Evolutionary conservation across 1,284 basidiomycete species (phyloP), one percentile per base, ranked within the genome.

Genomic region (Ceratobasidium sp.): DNA sequence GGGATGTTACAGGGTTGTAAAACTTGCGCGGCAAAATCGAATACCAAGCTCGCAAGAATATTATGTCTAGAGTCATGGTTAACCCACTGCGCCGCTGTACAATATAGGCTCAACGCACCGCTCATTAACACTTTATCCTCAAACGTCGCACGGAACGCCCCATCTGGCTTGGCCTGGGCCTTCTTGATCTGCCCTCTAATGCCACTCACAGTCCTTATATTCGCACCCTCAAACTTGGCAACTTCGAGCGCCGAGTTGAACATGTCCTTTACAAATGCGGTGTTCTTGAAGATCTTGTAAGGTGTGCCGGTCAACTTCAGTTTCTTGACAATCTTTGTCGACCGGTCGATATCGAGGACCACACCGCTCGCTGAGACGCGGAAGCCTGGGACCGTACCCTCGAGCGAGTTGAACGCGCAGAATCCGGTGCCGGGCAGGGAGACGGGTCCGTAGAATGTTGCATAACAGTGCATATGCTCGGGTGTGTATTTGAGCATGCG

Each of bases 401-500:
- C 86, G 6, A 99, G 86, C 0, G 94, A 92, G 85, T 97, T 99
- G 89, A 99, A 99, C 0, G 97, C 95, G 84, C 96, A 98, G 86
- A 99, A 96, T 79, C 97, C 97, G 0, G 96, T 98, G 84, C 98
- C 98, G n/a, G 96, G 96, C 0, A 94, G 87, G 0, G 95, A 88
- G 23, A 95, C 92, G 6, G 96, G 96, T 0, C 95, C 96, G 83
- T 97, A 98, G 86, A 99, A 99, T 0, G 97, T 97, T 1, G 97
- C 97, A 82, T 94, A 95, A 83, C 97, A 99, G 84, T 99, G 98
- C 96, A 98, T 98, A 83, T 99, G 97, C 85, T 99, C 98, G 0
- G 97, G 97, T 0, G 98, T 99, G 84, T 99, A 99, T 87, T 99
- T 99, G 85, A 99, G 93, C 94, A 99, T 95, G 64, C 98, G 94